A percentile compares a stretch with the other conserved stretches of the same genome.
phyloP scores from a whole-genome alignment of 371 early-diverging fungal genomes.

The Mortierella sp. region DNA sequence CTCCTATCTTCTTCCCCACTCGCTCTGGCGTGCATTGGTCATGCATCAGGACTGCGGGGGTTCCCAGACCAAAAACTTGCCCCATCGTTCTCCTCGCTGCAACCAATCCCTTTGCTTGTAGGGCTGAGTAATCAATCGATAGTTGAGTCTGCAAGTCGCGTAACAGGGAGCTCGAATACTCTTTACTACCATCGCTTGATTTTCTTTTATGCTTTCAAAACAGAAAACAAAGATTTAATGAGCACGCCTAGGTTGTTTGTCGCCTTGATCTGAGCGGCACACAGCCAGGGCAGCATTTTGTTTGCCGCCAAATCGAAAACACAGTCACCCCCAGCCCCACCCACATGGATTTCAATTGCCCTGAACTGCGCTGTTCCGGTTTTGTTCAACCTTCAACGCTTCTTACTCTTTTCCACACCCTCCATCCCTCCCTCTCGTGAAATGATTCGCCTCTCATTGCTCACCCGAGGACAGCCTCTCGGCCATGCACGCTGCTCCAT shows the following conservation, averaged over 20 bases:
- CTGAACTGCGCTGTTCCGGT: background rate
- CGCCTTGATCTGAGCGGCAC: background rate
- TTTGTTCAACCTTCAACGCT: background rate
- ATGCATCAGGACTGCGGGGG: background rate
- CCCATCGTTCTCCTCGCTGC: background rate
- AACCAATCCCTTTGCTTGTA: background rate
- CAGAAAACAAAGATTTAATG: too few species aligned
- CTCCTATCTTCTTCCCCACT: background rate
- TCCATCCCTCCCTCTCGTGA: background rate
- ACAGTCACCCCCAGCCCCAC: background rate
- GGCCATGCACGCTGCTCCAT: conserved; percentile 12
- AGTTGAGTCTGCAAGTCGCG: too few species aligned
- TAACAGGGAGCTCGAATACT: too few species aligned
- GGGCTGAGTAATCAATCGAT: background rate
- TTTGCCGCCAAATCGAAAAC: background rate
- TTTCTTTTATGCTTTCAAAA: too few species aligned
- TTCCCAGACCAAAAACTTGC: background rate
- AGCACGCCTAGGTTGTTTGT: background rate
- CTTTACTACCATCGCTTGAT: too few species aligned
- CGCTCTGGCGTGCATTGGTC: background rate
- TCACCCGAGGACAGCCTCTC: conserved; percentile 26
- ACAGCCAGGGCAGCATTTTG: background rate
- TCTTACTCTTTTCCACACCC: background rate
- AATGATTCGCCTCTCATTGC: conserved; percentile 40
- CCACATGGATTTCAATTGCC: background rate